These are phyloP conservation scores for Diaporthe sp. DNA, from an alignment of 2,329 filamentous ascomycete genomes.

Conservation along the genomic window DNA sequence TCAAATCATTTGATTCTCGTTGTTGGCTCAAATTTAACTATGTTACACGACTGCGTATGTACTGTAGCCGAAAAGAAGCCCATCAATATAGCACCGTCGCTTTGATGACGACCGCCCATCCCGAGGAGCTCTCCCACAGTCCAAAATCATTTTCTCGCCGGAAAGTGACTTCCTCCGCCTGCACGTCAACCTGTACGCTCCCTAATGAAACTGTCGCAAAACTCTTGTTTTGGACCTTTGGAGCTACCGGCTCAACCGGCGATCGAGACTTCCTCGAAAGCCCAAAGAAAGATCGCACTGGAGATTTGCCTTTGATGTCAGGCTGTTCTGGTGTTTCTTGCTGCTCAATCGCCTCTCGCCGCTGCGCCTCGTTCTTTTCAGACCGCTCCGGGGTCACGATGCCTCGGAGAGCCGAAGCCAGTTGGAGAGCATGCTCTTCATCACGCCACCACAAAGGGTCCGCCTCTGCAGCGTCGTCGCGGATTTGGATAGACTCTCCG, in stretches of 20 bases:
- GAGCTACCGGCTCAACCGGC: slow-evolving; percentile 53
- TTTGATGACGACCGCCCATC: slow-evolving; percentile 64
- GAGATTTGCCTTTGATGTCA: slow-evolving; percentile 9
- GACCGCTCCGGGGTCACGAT: slow-evolving; percentile 1
- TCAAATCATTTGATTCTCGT: background rate
- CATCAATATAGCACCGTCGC: slow-evolving; percentile 45
- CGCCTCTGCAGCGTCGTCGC: background rate
- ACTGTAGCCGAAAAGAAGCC: background rate
- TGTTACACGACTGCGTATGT: background rate
- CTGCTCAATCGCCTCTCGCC: background rate
- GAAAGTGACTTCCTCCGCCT: slow-evolving; percentile 64
- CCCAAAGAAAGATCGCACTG: slow-evolving; percentile 9
- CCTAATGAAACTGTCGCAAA: slow-evolving; percentile 51
- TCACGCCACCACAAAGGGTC: slow-evolving; percentile 36
- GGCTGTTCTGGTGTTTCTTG: background rate
- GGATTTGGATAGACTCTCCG: slow-evolving; percentile 5
- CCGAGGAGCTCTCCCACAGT: slow-evolving; percentile 64
- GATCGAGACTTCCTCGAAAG: slow-evolving; percentile 44
- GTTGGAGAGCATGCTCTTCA: slow-evolving; percentile 5
- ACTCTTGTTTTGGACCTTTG: slow-evolving; percentile 35
- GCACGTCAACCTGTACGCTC: slow-evolving; percentile 56
- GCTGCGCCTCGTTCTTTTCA: background rate
- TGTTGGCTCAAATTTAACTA: background rate
- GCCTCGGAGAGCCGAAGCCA: slow-evolving; percentile 12
- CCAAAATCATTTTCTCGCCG: slow-evolving; percentile 66